Base-by-base conservation (phyloP, 2,329 filamentous ascomycete genomes). In the Coleophoma crateriformis region DNA sequence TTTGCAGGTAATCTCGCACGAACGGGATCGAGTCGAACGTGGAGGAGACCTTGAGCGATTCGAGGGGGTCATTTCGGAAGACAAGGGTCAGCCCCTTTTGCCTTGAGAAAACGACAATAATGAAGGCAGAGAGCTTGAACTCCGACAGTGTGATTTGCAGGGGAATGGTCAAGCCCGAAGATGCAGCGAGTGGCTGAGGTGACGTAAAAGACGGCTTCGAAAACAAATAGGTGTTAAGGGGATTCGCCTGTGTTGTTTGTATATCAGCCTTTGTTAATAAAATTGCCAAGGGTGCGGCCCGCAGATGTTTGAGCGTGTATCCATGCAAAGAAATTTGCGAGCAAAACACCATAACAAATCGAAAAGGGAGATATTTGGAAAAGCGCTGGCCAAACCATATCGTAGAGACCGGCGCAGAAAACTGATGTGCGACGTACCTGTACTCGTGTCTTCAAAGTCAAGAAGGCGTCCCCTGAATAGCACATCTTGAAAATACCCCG, bases 401-500 rank as follows among this genome's bases (percentile, higher is more conserved):
- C 47, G 40, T 37, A 19, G 34, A 19, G 41, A 33, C 3, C 3
- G 49, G 20, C 42, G 35, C 48, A 32, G 47, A 39, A 22, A 44
- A 33, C 48, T 43, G 27, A 27, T 7, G 27, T 27, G 27, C 59
- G 60, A 76, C 81, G 56, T 79, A 87, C 84, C 76, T 99, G 94
- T 56, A 99, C 94, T 71, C 90, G 83, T 51, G 94, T 99, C 69
- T 94, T 94, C 55, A 99, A 77, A 22, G 94, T 97, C 71, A 99
- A 72, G 67, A 91, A 97, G 32, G 94, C 92, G 71, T 99, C 92
- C 58, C 94, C 94, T 2, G 88, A 84, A 68, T 99, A 99, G 67
- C 87, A 92, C 92, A 99, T 97, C 71, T 97, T 97, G 78, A 99
- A 99, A 60, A 99, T 97, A 66, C 94, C 94, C 51, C 94, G 82